A percentile compares a stretch with the other conserved stretches of the same genome.
Evolutionary conservation across 768 basidiomycete genomes (phyloP).

Genomic region (Pleurotus platypus): DNA sequence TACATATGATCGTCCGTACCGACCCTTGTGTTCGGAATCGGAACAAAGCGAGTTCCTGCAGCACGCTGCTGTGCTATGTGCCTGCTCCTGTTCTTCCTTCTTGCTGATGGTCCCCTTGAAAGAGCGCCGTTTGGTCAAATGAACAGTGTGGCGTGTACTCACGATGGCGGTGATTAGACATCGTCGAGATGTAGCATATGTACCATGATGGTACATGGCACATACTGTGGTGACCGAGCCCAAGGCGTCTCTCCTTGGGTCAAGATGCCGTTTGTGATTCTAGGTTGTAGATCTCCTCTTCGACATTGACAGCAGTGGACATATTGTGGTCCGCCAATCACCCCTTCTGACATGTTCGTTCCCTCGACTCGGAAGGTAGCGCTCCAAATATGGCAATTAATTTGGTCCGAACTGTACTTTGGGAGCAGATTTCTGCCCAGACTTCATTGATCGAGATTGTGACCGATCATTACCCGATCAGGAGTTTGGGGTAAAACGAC

Average conservation of each 20-base stretch:
- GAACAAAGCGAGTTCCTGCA: neutral
- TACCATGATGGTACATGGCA: neutral
- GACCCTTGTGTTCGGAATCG: too few relatives aligned
- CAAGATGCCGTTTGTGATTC: neutral
- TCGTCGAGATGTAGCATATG: neutral
- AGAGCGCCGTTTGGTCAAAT: constrained; percentile 7
- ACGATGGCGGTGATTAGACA: constrained; percentile 7
- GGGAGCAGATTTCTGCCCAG: neutral
- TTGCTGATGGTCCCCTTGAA: constrained; percentile 3
- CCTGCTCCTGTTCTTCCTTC: constrained; percentile 3
- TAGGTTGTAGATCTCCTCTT: neutral
- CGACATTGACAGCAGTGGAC: neutral
- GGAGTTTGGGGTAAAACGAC: neutral
- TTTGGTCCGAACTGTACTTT: too few relatives aligned
- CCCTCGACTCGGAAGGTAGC: neutral
- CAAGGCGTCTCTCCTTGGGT: constrained; percentile 3
- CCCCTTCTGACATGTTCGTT: neutral
- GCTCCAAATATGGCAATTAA: neutral
- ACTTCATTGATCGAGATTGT: neutral
- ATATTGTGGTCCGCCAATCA: neutral
- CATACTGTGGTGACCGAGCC: neutral
- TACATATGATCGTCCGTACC: neutral
- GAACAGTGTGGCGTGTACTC: neutral
- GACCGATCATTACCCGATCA: neutral
- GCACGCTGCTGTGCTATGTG: neutral